phyloP scores from a whole-genome alignment of 2,329 filamentous ascomycete genomes.

The Colletotrichum aenigma region DNA sequence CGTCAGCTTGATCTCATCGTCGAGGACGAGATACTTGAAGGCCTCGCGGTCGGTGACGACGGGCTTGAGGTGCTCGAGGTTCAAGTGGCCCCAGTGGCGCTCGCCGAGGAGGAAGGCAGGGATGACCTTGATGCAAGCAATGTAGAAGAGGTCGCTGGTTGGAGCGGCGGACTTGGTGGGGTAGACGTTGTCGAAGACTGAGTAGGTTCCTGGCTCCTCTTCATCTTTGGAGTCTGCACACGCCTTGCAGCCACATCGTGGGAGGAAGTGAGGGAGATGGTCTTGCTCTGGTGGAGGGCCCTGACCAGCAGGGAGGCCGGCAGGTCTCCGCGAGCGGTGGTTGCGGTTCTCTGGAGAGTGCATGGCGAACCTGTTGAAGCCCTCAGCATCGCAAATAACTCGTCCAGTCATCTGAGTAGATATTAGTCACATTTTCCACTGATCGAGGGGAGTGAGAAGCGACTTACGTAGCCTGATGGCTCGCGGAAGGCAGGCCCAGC shows the following conservation, averaged over 20 bases:
- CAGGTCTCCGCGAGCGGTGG: not conserved
- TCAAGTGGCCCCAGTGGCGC: slow-evolving; percentile 48
- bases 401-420: slow-evolving; percentile 36
- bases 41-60: slow-evolving; percentile 50
- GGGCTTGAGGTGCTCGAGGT: slow-evolving; percentile 41
- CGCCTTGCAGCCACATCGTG: slow-evolving; percentile 44
- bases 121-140: slow-evolving; percentile 46
- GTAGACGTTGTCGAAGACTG: slow-evolving; percentile 44
- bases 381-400: slow-evolving; percentile 48
- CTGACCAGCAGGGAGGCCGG: not conserved
- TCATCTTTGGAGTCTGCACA: slow-evolving; percentile 31
- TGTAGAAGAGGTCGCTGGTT: slow-evolving; percentile 46
- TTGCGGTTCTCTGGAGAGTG: slow-evolving; percentile 26
- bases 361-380: slow-evolving; percentile 39
- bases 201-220: slow-evolving; percentile 34
- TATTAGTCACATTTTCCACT: not conserved
- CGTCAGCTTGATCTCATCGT: slow-evolving; percentile 51
- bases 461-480: slow-evolving; percentile 32
- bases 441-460: not conserved
- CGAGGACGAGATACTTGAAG: slow-evolving; percentile 54
- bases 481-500: slow-evolving; percentile 19
- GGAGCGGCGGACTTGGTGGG: slow-evolving; percentile 40
- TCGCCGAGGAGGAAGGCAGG: slow-evolving; percentile 50
- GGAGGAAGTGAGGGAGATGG: slow-evolving; percentile 42
- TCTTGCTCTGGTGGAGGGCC: slow-evolving; percentile 26